A percentile compares a stretch with the other conserved stretches of the same genome.
phyloP scores from a whole-genome alignment of 805 yeast genomes.

The Torulaspora microellipsoides region DNA sequence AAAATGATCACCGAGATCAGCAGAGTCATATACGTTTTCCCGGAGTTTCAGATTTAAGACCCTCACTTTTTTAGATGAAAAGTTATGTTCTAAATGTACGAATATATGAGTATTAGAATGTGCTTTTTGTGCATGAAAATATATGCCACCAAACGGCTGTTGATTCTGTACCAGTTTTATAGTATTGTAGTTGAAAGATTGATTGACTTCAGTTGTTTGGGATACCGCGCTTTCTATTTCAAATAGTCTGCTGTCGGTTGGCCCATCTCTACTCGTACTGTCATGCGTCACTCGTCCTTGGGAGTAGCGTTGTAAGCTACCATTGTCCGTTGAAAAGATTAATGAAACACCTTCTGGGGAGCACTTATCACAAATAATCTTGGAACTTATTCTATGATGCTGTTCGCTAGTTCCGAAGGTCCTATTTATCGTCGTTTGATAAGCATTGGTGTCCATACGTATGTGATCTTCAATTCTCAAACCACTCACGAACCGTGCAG shows the following conservation, averaged over 20 bases:
- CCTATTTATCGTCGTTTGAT: not conserved
- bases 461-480: constrained; percentile 5
- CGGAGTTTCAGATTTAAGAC: not conserved
- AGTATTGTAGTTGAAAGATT: not conserved
- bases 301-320: not conserved
- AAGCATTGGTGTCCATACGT: not conserved
- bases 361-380: not conserved
- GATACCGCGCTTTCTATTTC: no score
- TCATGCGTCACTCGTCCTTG: no score
- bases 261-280: no score
- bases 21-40: constrained; percentile 9
- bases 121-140: constrained; percentile 5
- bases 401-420: constrained; percentile 2
- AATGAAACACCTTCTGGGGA: not conserved
- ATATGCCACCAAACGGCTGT: not conserved
- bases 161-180: constrained; percentile 2
- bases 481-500: constrained; percentile 1
- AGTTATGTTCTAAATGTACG: not conserved
- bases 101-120: constrained; percentile 4
- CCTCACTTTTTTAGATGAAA: not conserved
- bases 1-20: constrained; percentile 6
- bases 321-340: not conserved
- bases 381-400: constrained; percentile 3
- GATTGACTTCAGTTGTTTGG: not conserved
- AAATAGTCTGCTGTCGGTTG: no score